Evolutionary conservation across 768 basidiomycete genomes (phyloP).

Genomic region (Mycena albidolilacea): DNA sequence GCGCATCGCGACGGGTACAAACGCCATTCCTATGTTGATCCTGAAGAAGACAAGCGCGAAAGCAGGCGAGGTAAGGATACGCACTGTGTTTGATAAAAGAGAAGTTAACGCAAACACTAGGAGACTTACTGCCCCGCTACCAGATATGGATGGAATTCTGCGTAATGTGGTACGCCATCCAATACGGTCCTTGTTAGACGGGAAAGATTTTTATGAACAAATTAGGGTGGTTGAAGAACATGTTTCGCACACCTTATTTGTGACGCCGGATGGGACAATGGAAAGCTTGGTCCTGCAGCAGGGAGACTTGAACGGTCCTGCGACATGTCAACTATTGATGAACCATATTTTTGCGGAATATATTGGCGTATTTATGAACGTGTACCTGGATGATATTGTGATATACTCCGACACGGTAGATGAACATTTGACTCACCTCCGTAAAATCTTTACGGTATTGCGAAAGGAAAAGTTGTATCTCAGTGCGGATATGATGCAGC

Average conservation of each 20-base stretch:
- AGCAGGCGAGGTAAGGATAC: conserved; percentile 29
- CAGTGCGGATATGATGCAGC: conserved; percentile 45
- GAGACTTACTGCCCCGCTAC: conserved; percentile 38
- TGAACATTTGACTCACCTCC: conserved; percentile 51
- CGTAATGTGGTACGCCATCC: conserved; percentile 40
- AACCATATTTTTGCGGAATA: conserved; percentile 54
- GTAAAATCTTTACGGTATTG: conserved; percentile 46
- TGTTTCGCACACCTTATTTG: conserved; percentile 46
- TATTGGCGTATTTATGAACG: conserved; percentile 56
- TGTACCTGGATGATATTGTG: conserved; percentile 60
- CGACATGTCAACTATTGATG: conserved; percentile 62
- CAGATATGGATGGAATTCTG: conserved; percentile 41
- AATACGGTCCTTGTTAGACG: conserved; percentile 48
- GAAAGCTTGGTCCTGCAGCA: conserved; percentile 52
- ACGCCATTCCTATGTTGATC: conserved; percentile 52
- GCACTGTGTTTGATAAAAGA: conserved; percentile 46
- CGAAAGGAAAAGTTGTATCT: conserved; percentile 47
- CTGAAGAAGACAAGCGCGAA: conserved; percentile 41
- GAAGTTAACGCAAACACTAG: conserved; percentile 50
- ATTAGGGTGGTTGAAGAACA: conserved; percentile 48
- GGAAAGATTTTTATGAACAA: conserved; percentile 60
- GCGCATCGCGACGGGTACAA: conserved; percentile 39
- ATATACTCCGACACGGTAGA: conserved; percentile 55
- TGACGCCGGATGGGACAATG: conserved; percentile 53
- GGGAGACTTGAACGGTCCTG: conserved; percentile 53